Evolutionary conservation across 345 rosid genomes (phyloP).

Genomic region (Capsella bursapastoris): DNA sequence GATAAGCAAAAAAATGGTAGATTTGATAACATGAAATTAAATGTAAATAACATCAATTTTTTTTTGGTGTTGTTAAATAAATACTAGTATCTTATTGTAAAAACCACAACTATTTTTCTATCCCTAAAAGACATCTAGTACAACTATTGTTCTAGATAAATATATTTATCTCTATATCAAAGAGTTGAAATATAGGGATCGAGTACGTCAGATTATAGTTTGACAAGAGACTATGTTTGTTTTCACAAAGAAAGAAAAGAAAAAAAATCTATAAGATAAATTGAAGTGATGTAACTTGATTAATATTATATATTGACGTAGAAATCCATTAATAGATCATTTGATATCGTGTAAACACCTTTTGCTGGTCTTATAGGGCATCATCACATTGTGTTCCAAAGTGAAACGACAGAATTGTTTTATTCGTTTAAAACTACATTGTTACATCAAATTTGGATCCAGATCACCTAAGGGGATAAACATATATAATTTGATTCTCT

Average conservation of each 20-base stretch:
- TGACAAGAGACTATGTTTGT: background rate
- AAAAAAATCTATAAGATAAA: background rate
- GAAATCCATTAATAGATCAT: background rate
- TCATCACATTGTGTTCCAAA: constrained; percentile 1
- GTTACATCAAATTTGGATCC: background rate
- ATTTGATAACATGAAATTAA: too few species aligned
- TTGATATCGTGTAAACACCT: constrained; percentile 1
- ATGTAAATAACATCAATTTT: background rate
- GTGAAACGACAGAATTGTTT: background rate
- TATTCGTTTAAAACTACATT: background rate
- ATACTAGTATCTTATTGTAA: too few species aligned
- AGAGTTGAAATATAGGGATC: background rate
- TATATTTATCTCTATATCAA: background rate
- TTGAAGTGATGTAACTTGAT: constrained; percentile 5
- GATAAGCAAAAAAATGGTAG: background rate
- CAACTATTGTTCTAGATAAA: too few species aligned
- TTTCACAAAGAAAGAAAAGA: background rate
- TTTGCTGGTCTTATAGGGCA: constrained; percentile 1
- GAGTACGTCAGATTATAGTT: background rate
- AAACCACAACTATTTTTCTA: too few species aligned
- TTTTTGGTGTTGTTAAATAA: too few species aligned
- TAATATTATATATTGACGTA: background rate
- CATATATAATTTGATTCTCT: background rate
- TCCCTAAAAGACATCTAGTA: background rate
- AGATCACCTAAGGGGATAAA: too few species aligned